Evolutionary conservation across 768 basidiomycete species (phyloP), one percentile per base, ranked within the genome.

Genomic region (Russula sp.): DNA sequence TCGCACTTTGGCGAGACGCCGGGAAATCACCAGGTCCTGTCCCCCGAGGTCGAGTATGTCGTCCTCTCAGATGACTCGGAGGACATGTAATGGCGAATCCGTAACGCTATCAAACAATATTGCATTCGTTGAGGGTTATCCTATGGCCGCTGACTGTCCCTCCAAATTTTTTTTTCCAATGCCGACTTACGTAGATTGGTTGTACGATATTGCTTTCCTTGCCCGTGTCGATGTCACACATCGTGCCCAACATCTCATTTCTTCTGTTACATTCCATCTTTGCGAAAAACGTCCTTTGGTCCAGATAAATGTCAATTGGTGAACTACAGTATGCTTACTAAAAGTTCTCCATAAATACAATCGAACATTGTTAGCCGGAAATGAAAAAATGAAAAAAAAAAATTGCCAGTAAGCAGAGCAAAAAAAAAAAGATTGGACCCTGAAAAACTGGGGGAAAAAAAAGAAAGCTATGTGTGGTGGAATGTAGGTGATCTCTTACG

Each of bases 61-160:
- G 78, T 91, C 61, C 73, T 90, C 63, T 90, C 88, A 67, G 89
- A 89, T 70, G 85, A 84, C 65, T 78, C 77, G 38, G 83, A 81
- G 46, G 82, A 83, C 36, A 75, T 69, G n/a, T 69, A 34, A 53
- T 22, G 13, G 16, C 28, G 40, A 49, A 53, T 16, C 20, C 22
- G 6, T 22, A 28, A 14, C 11, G 38, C 22, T 24, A 1, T 34
- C 52, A 20, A 61, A 54, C 52, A 20, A 44, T 48, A 20, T 51
- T 9, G 13, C 9, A 34, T 6, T 5, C 28, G 11, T 30, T 22
- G 53, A 30, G n/a, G n/a, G 34, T 38, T 60, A 20, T 55, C 34
- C n/a, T 32, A 7, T 49, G 44, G 58, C n/a, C 32, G 1, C 54
- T 38, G 40, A 34, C 28, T 40, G 8, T 28, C 49, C 22, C 24